Conservation (phyloP, 495 filamentous ascomycete species). For the Geopyxis carbonaria region DNA sequence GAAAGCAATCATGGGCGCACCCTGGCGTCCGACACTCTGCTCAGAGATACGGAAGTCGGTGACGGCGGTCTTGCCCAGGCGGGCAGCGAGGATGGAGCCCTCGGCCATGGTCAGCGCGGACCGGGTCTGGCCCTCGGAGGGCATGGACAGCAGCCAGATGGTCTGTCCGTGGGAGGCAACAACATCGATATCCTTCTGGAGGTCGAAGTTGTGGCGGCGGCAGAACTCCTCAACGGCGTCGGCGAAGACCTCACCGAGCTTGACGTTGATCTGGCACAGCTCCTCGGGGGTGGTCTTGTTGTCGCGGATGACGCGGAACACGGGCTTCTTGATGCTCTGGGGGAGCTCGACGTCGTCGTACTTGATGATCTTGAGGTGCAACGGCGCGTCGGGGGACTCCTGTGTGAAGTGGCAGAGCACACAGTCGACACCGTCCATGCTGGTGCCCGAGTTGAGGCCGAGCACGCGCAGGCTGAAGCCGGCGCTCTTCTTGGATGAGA, state of each 20-base stretch:
- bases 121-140: constrained; percentile 31
- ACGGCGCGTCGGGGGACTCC: constrained; percentile 31
- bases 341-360: constrained; percentile 34
- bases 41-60: constrained; percentile 32
- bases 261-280: constrained; percentile 37
- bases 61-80: constrained; percentile 30
- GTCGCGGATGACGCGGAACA: constrained; percentile 38
- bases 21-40: constrained; percentile 32
- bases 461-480: constrained; percentile 33
- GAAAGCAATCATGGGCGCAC: constrained; percentile 34
- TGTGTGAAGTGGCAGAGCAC: constrained; percentile 36
- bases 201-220: constrained; percentile 30
- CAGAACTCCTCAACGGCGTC: constrained; percentile 33
- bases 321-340: constrained; percentile 36
- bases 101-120: constrained; percentile 35
- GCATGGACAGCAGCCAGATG: constrained; percentile 41
- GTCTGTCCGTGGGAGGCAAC: constrained; percentile 44
- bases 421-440: constrained; percentile 37
- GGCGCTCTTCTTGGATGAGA: constrained; percentile 7
- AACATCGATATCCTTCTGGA: constrained; percentile 33
- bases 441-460: constrained; percentile 35
- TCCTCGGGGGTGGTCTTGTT: constrained; percentile 36
- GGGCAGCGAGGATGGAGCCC: constrained; percentile 29
- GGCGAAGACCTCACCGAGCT: constrained; percentile 36
- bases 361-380: constrained; percentile 34